These are phyloP conservation scores for Colletotrichum shisoi DNA, from an alignment of 2,329 filamentous ascomycete species.

Conservation along the genomic window DNA sequence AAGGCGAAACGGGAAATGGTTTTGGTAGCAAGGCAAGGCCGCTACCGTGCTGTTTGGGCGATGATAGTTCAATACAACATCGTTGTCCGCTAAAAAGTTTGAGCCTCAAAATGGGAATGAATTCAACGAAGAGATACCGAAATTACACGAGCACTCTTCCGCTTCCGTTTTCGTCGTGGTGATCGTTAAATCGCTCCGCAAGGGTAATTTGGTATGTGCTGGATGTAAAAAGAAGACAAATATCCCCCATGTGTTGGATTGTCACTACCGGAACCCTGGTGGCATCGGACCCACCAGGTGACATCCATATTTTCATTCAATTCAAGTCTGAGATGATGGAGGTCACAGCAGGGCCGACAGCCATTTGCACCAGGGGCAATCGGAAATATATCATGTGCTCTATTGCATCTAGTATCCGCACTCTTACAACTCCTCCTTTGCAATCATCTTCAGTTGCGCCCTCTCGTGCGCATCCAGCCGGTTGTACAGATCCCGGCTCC, in stretches of 20 bases:
- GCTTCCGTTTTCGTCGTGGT: neutral
- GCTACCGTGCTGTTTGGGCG: slow-evolving; percentile 41
- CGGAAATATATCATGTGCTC: slow-evolving; percentile 23
- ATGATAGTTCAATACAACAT: slow-evolving; percentile 41
- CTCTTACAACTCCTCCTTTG: slow-evolving; percentile 46
- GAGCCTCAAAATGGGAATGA: slow-evolving; percentile 39
- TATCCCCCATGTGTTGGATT: neutral
- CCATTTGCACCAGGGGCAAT: neutral
- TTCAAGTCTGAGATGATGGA: neutral
- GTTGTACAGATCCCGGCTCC: slow-evolving; percentile 35
- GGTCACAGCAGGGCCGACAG: neutral
- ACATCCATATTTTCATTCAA: too few species aligned
- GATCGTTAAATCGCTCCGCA: accelerated
- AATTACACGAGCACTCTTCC: slow-evolving; percentile 15
- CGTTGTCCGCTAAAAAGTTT: slow-evolving; percentile 42
- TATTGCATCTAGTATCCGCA: neutral
- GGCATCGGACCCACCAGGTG: neutral
- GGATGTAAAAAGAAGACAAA: neutral
- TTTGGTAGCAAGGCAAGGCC: slow-evolving; percentile 56
- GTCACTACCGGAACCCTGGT: slow-evolving; percentile 8
- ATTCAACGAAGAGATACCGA: slow-evolving; percentile 39
- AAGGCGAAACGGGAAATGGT: slow-evolving; percentile 66
- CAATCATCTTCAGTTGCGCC: slow-evolving; percentile 36
- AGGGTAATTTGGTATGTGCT: too few species aligned
- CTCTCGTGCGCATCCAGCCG: slow-evolving; percentile 37